Percentiles rank a stretch among this genome's conserved stretches.
These are phyloP conservation scores for Myrica gale DNA, from an alignment of 306 rosid genomes.

Conservation along the genomic window DNA sequence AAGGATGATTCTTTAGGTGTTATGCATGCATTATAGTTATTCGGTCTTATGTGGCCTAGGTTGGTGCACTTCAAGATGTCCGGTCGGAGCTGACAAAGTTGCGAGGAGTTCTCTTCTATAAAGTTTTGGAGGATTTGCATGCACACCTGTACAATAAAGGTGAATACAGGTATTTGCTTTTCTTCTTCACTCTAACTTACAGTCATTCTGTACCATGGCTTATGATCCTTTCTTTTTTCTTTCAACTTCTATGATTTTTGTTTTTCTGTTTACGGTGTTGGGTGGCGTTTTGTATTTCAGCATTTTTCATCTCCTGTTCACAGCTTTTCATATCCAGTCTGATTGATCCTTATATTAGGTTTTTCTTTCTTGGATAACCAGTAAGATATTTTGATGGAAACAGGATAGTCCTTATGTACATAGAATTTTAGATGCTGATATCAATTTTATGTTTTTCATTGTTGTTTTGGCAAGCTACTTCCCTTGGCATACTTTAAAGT, in stretches of 20 bases:
- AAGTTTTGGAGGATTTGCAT: conserved; percentile 91
- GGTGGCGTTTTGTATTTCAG: conserved; percentile 34
- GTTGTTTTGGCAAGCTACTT: conserved; percentile 28
- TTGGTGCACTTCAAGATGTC: conserved; percentile 99
- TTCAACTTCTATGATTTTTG: not conserved
- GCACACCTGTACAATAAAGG: conserved; percentile 95
- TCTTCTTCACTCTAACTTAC: conserved; percentile 16
- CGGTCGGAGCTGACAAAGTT: conserved; percentile 91
- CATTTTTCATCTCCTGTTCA: no score
- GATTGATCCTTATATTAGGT: no score
- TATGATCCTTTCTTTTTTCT: no score
- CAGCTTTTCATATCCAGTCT: no score
- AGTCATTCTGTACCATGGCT: conserved; percentile 1
- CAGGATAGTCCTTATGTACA: not conserved
- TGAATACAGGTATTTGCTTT: conserved; percentile 73
- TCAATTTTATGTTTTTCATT: conserved; percentile 9
- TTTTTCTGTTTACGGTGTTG: not conserved
- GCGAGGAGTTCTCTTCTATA: conserved; percentile 83
- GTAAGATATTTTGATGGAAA: not conserved
- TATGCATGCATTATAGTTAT: conserved; percentile 20
- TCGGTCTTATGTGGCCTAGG: conserved; percentile 50
- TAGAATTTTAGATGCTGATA: not conserved
- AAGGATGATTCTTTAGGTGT: conserved; percentile 16
- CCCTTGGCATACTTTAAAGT: conserved; percentile 8
- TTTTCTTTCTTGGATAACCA: no score